phyloP scores from a whole-genome alignment of 2,329 filamentous ascomycete species.

The Penicillium sp. region DNA sequence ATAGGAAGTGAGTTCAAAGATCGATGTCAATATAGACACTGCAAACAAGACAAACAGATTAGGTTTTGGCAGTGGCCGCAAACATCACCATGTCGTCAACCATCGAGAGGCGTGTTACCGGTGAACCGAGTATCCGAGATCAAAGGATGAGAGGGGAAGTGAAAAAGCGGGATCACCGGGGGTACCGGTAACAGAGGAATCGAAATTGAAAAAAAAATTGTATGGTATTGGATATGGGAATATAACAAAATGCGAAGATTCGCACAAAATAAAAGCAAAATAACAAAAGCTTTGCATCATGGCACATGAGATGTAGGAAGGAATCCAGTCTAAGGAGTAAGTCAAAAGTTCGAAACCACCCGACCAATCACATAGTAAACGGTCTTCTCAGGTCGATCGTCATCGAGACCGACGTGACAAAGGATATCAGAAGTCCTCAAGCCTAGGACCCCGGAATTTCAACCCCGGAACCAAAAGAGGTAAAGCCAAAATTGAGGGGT shows the following conservation, averaged over 20 bases:
- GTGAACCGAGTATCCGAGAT: no score
- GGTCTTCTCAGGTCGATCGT: slow-evolving; percentile 12
- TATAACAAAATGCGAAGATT: slow-evolving; percentile 11
- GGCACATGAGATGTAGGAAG: slow-evolving; percentile 5
- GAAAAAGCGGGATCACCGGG: no score
- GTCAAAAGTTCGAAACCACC: slow-evolving; percentile 10
- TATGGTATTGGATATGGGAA: slow-evolving; percentile 10
- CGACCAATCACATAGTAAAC: slow-evolving; percentile 15
- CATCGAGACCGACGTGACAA: slow-evolving; percentile 9
- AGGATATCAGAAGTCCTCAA: slow-evolving; percentile 18
- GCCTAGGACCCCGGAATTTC: slow-evolving; percentile 10
- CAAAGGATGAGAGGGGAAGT: no score
- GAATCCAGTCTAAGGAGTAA: slow-evolving; percentile 8
- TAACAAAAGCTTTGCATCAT: slow-evolving; percentile 4
- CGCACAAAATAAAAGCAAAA: slow-evolving; percentile 4
- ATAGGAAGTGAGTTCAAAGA: no score
- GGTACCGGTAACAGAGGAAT: neutral
- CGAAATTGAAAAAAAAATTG: slow-evolving; percentile 2
- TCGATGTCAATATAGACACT: no score
- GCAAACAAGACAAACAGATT: no score
- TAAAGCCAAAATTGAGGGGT: neutral
- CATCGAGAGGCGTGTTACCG: neutral
- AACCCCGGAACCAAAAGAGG: neutral
- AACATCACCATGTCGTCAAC: slow-evolving; percentile 8
- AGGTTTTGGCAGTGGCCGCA: neutral